Evolutionary conservation across 371 early-diverging fungal species (phyloP), one percentile per base, ranked within the genome.

Genomic region (Coemansia sp.): DNA sequence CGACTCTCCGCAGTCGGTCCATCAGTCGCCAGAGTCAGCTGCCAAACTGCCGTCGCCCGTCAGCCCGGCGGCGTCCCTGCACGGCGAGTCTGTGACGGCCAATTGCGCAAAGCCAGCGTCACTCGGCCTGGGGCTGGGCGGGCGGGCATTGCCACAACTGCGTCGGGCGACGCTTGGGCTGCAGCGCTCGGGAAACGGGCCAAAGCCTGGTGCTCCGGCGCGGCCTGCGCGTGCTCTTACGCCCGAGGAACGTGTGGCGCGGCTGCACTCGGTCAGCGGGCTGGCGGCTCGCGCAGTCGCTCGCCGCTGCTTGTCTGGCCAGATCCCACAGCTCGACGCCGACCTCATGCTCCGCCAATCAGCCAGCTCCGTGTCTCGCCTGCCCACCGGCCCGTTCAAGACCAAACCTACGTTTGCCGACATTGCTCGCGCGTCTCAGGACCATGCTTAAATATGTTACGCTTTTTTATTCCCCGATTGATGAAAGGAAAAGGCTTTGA

Each of bases 211-310:
- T 46, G 21, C 24, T 46, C 41, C 49, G 26, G 23, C 19, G 57
- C 15, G 49, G 36, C 36, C 66, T 17, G 39, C 66, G 12, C 72
- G 69, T 19, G 36, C 57, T 28, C 58, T 76, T 61, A 76, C 77
- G 21, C 72, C 72, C 15, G 77, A 67, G 63, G 77, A 76, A 63
- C 72, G 77, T 54, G 72, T 65, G n/a, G 77, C 77, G 3, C 57
- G 77, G 23, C 56, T 76, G 26, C 62, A 72, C 29, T 49, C 73
- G 0, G 77, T 76, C 52, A 76, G 77, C 41, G 77, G 77, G 23
- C 77, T 76, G 63, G 77, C 77, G 28, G 77, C 77, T 13, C 67
- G 61, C 6, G 77, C 77, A 2, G 77, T 76, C 13, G 77, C 77
- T 11, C 72, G 77, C 21, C 72, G 77, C 36, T 76, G 77, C 32